phyloP scores from a whole-genome alignment of 2,329 filamentous ascomycete species.

The Arthroderma uncinatum region DNA sequence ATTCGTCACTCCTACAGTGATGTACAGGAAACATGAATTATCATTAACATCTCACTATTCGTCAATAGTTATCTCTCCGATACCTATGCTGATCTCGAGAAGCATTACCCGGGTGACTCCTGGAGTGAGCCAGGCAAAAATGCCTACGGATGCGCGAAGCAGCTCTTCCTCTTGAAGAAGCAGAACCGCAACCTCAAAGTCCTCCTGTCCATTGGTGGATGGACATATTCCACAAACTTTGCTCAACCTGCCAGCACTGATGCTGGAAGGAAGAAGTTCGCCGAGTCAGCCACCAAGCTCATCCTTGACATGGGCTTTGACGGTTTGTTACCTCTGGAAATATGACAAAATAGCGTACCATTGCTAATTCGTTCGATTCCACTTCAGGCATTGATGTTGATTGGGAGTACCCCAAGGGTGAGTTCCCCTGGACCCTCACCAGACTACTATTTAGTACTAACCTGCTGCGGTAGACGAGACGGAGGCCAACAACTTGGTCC shows the following conservation, averaged over 20 bases:
- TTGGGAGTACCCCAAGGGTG: constrained; percentile 38
- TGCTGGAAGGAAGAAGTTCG: constrained; percentile 54
- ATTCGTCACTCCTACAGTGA: neutral
- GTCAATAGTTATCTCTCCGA: constrained; percentile 46
- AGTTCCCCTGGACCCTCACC: neutral
- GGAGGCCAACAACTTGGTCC: constrained; percentile 35
- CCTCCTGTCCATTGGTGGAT: constrained; percentile 72
- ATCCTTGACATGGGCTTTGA: constrained; percentile 69
- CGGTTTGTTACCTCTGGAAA: constrained; percentile 19
- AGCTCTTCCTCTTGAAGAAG: constrained; percentile 65
- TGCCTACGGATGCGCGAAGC: constrained; percentile 66
- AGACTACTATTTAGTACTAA: neutral
- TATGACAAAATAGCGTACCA: neutral
- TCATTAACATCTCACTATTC: neutral
- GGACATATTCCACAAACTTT: constrained; percentile 72
- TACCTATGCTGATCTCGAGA: constrained; percentile 55
- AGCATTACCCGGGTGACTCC: constrained; percentile 58
- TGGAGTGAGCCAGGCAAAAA: constrained; percentile 59
- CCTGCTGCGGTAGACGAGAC: constrained; percentile 26
- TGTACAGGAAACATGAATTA: too few relatives aligned
- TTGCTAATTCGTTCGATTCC: neutral
- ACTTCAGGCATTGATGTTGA: constrained; percentile 35
- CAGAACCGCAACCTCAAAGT: constrained; percentile 64
- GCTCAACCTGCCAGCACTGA: constrained; percentile 53
- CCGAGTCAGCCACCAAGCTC: constrained; percentile 58